These are phyloP conservation scores for Calocybe indica DNA, from an alignment of 768 basidiomycete genomes.

Conservation along the genomic window DNA sequence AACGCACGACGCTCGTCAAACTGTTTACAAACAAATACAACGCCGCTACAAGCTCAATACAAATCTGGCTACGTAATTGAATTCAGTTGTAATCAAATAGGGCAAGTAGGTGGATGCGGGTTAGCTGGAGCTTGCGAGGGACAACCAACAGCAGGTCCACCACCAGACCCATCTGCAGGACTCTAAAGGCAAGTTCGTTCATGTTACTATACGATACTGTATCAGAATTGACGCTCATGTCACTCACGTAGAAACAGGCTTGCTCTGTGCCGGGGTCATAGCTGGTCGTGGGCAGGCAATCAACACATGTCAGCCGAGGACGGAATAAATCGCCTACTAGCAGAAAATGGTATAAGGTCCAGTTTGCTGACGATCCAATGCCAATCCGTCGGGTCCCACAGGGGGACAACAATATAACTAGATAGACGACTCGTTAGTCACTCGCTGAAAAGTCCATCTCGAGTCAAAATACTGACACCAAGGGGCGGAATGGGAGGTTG, in stretches of 20 bases:
- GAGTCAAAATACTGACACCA: background rate
- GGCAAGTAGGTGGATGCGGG: constrained; percentile 3
- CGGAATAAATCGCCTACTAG: background rate
- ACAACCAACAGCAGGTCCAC: background rate
- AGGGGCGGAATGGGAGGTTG: constrained; percentile 1
- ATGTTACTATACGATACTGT: too few species aligned
- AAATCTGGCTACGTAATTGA: too few species aligned
- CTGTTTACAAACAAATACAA: too few species aligned
- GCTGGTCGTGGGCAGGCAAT: background rate
- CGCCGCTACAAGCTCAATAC: too few species aligned
- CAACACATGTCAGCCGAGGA: too few species aligned
- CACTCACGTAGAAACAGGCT: background rate
- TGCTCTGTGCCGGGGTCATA: background rate
- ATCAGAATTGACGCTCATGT: background rate
- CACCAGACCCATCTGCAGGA: background rate
- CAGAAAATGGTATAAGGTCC: constrained; percentile 1
- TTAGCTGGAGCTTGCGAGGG: background rate
- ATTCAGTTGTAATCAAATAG: background rate
- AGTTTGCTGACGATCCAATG: background rate
- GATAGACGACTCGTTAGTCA: background rate
- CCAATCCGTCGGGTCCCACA: background rate
- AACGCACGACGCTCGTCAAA: too few species aligned
- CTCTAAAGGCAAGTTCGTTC: background rate
- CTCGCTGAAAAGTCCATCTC: background rate
- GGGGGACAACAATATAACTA: constrained; percentile 1